Evolutionary conservation across 1,284 basidiomycete genomes (phyloP).

Genomic region (Apiotrichum brassicae): DNA sequence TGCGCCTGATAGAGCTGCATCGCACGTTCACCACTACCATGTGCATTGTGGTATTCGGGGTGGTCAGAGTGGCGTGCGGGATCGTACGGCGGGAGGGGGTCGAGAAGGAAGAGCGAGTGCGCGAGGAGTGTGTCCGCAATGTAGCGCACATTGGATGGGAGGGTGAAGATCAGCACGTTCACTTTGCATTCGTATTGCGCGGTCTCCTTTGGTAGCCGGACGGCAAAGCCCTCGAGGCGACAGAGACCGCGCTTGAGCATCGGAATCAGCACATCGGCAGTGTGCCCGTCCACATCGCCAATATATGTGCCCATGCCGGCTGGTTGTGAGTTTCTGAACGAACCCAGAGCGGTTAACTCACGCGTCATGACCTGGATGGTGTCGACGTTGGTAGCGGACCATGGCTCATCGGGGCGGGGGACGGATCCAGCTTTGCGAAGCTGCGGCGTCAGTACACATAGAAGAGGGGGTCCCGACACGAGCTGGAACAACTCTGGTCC

Average conservation of each 20-base stretch:
- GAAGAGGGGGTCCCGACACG: too few species aligned
- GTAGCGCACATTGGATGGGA: slow-evolving; percentile 77
- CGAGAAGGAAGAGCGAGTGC: slow-evolving; percentile 66
- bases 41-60: slow-evolving; percentile 75
- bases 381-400: slow-evolving; percentile 55
- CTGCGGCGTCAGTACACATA: slow-evolving; percentile 17
- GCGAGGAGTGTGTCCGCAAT: slow-evolving; percentile 69
- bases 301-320: slow-evolving; percentile 55
- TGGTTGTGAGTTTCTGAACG: slow-evolving; percentile 4
- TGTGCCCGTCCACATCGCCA: slow-evolving; percentile 76
- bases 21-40: slow-evolving; percentile 50
- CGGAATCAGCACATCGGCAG: slow-evolving; percentile 67
- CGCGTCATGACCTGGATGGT: slow-evolving; percentile 76
- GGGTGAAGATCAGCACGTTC: slow-evolving; percentile 82
- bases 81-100: slow-evolving; percentile 58
- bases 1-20: slow-evolving; percentile 20
- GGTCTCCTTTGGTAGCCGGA: slow-evolving; percentile 43
- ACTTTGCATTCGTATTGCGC: slow-evolving; percentile 52
- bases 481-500: too few species aligned
- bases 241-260: slow-evolving; percentile 77
- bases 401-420: slow-evolving; percentile 52
- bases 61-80: slow-evolving; percentile 56
- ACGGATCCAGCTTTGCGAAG: slow-evolving; percentile 45
- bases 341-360: slow-evolving; percentile 23
- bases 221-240: slow-evolving; percentile 62